These are phyloP conservation scores for Leptoxyphium fumago DNA, from an alignment of 2,329 filamentous ascomycete species.

Conservation along the genomic window DNA sequence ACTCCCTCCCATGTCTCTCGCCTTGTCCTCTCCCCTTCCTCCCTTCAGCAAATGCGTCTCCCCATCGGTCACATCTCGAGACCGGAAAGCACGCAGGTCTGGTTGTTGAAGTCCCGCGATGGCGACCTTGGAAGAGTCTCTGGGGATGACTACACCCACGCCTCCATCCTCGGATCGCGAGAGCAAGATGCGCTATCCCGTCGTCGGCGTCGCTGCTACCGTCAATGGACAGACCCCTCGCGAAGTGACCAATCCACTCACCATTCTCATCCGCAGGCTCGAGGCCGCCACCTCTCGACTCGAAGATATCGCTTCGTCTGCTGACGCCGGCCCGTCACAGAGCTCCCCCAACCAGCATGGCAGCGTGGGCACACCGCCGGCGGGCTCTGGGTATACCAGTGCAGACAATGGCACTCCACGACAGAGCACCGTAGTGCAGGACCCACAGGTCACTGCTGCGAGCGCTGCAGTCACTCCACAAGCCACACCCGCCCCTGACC, in stretches of 20 bases:
- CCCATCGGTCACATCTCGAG: no score
- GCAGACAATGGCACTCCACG: neutral
- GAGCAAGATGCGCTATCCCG: conserved; percentile 7
- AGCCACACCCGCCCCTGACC: conserved; percentile 25
- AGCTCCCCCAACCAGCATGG: neutral
- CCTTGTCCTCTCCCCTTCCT: neutral
- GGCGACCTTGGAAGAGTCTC: neutral
- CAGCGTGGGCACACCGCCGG: neutral
- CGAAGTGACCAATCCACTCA: conserved; percentile 31
- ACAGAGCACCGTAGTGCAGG: conserved; percentile 4
- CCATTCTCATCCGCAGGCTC: conserved; percentile 48
- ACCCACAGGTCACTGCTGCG: conserved; percentile 7
- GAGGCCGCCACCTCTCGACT: conserved; percentile 93
- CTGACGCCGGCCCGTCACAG: conserved; percentile 6
- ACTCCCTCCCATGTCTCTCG: neutral
- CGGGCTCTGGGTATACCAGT: neutral
- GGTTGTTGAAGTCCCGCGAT: neutral
- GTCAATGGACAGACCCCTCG: conserved; percentile 1
- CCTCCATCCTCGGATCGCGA: conserved; percentile 1
- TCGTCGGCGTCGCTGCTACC: conserved; percentile 4
- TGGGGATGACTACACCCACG: neutral
- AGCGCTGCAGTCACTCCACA: conserved; percentile 8
- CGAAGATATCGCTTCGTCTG: conserved; percentile 85
- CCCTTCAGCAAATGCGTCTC: neutral
- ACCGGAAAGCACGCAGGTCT: no score